Percentiles rank a stretch among this genome's conserved stretches.
Evolutionary conservation across 495 filamentous ascomycete species (phyloP).

Genomic region (Lindgomyces ingoldianus): DNA sequence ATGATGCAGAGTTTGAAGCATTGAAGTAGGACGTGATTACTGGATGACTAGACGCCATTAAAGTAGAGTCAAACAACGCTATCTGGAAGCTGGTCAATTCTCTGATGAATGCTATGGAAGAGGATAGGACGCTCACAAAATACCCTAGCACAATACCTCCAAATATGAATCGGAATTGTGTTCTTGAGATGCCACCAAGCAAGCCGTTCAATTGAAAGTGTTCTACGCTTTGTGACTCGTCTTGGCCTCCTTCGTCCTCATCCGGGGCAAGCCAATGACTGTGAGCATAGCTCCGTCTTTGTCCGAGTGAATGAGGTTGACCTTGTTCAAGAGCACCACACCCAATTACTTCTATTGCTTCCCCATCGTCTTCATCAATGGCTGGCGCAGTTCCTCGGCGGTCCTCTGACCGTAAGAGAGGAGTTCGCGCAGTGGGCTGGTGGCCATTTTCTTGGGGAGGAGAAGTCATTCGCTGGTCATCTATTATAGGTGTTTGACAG

Average conservation of each 20-base stretch:
- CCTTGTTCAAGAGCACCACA: slow-evolving; percentile 16
- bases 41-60: slow-evolving; percentile 81
- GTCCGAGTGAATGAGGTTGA: neutral
- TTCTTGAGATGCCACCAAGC: slow-evolving; percentile 28
- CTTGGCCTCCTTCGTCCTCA: slow-evolving; percentile 19
- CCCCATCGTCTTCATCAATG: slow-evolving; percentile 17
- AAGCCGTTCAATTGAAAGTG: slow-evolving; percentile 24
- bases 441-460: neutral
- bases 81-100: slow-evolving; percentile 37
- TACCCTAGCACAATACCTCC: slow-evolving; percentile 52
- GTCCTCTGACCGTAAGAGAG: slow-evolving; percentile 15
- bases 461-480: neutral
- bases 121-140: slow-evolving; percentile 36
- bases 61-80: slow-evolving; percentile 70
- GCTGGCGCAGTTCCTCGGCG: slow-evolving; percentile 12
- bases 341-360: neutral
- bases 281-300: slow-evolving; percentile 23
- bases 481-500: neutral
- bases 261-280: slow-evolving; percentile 35
- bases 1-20: slow-evolving; percentile 72
- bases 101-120: neutral
- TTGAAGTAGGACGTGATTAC: slow-evolving; percentile 80
- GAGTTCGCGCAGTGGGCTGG: slow-evolving; percentile 23
- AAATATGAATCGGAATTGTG: slow-evolving; percentile 58
- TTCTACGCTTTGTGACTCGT: slow-evolving; percentile 3